Base-by-base conservation (phyloP, 1,284 basidiomycete genomes). In the Bondarzewia mesenterica region DNA sequence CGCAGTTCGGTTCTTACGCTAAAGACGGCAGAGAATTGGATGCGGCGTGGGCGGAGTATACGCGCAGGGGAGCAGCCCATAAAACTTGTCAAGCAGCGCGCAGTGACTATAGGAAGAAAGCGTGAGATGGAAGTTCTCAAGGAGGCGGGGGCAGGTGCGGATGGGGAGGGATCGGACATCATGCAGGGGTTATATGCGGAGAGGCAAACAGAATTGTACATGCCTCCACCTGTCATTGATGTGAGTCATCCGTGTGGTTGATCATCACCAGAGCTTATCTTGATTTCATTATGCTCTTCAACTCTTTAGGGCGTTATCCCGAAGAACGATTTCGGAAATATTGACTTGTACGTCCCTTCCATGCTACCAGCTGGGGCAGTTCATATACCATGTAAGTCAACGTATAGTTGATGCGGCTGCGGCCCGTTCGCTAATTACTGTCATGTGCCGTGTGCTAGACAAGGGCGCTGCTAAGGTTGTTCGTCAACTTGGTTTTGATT, bases 271-370 rank as follows among this genome's bases (percentile, higher is more conserved):
- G 41, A 7, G 14, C 44, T 21, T 47, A 25, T 46, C 44, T 43
- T 53, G 42, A 53, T 46, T 58, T 54, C 37, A 54, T 47, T 14
- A 29, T 48, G 46, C n/a, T n/a, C n/a, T n/a, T n/a, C n/a, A n/a
- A n/a, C 49, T 55, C 48, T 48, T 18, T 58, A 97, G 89, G 95
- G 96, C 18, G 82, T 80, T 61, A 80, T 99, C 35, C 93, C 93
- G 4, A 94, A 89, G 66, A 99, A 99, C 59, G 81, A 86, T 52
- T 99, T 96, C 63, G 96, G 96, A 18, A 98, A 98, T 63, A 89
- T 99, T 54, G 95, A 99, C 68, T 69, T 99, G 23, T 99, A 96
- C 63, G 89, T 90, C 5, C 88, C 92, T 21, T 85, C 88, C 1
- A 99, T 99, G 95, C 75, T 99, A 21, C 96, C 96, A 1, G 69